Conservation (phyloP, 202 grass and related monocot species). For the Bolboschoenoplectus hybrid region DNA sequence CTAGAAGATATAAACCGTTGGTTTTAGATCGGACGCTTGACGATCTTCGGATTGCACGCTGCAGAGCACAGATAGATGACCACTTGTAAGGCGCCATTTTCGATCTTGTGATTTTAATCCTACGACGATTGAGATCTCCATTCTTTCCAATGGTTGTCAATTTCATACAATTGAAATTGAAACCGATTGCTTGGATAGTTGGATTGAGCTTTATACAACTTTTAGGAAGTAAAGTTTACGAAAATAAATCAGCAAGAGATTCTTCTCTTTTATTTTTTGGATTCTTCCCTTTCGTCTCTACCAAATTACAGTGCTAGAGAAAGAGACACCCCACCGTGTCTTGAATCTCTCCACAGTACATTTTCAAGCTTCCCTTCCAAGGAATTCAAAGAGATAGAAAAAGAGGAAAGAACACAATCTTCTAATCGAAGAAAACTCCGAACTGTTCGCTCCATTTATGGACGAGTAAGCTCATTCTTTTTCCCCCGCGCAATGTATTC, state of each 20-base stretch:
- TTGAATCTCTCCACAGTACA: not conserved
- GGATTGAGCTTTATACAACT: not conserved
- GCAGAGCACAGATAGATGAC: not conserved
- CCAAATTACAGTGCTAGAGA: not conserved
- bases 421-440: not conserved
- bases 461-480: conserved; percentile 36
- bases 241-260: not conserved
- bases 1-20: not conserved
- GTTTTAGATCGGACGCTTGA: not conserved
- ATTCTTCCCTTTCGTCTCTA: not conserved
- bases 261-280: no score
- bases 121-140: not conserved
- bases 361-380: not conserved
- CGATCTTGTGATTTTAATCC: not conserved
- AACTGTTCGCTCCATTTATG: conserved; percentile 8
- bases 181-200: not conserved
- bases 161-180: not conserved
- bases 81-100: not conserved
- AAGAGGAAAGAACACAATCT: not conserved
- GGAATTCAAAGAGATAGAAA: not conserved
- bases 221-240: not conserved
- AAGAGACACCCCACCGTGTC: not conserved
- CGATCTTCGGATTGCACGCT: not conserved
- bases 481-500: not conserved
- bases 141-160: not conserved